Evolutionary conservation across 1,284 basidiomycete species (phyloP).

Genomic region (Caloboletus firmus): DNA sequence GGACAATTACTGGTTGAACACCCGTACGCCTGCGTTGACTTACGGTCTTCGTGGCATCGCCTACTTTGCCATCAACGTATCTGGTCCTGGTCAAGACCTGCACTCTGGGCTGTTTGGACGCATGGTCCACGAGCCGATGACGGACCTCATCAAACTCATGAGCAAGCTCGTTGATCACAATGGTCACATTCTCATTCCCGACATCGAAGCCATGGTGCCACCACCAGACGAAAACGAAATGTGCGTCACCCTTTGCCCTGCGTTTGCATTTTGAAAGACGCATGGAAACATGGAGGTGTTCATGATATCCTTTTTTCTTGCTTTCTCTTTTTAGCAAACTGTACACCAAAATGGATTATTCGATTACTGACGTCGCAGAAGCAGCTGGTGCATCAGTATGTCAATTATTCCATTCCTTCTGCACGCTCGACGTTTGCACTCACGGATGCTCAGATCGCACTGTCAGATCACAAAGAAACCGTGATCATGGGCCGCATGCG

Average conservation of each 20-base stretch:
- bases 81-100: slow-evolving; percentile 86
- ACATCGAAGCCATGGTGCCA: slow-evolving; percentile 86
- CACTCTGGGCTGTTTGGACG: slow-evolving; percentile 92
- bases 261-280: background rate
- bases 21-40: slow-evolving; percentile 72
- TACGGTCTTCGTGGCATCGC: slow-evolving; percentile 85
- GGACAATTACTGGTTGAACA: slow-evolving; percentile 88
- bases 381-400: slow-evolving; percentile 66
- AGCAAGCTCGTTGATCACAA: slow-evolving; percentile 82
- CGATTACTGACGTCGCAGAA: slow-evolving; percentile 73
- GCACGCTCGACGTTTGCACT: background rate
- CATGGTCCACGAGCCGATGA: slow-evolving; percentile 89
- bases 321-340: slow-evolving; percentile 43
- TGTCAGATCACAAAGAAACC: slow-evolving; percentile 80
- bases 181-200: slow-evolving; percentile 89
- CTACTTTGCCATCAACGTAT: slow-evolving; percentile 85
- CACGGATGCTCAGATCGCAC: slow-evolving; percentile 40
- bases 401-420: background rate
- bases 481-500: slow-evolving; percentile 91
- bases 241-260: slow-evolving; percentile 36
- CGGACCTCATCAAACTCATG: slow-evolving; percentile 77
- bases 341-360: slow-evolving; percentile 79
- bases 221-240: slow-evolving; percentile 77
- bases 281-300: background rate
- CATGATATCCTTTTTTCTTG: background rate